These are phyloP conservation scores for Coniella vitis DNA, from an alignment of 2,329 filamentous ascomycete genomes.

Conservation along the genomic window DNA sequence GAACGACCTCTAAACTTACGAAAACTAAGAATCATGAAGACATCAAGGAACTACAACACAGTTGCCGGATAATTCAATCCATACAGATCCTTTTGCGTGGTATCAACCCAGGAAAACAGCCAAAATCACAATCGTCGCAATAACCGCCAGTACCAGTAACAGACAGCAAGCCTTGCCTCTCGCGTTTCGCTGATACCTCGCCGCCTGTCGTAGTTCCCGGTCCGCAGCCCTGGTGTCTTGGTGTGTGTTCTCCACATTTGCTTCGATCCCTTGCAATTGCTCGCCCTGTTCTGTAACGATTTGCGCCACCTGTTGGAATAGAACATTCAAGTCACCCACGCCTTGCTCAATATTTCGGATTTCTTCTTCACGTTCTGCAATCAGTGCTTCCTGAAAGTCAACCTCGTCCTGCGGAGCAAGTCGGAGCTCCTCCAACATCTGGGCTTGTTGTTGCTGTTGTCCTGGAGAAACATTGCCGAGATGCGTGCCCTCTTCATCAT, in stretches of 20 bases:
- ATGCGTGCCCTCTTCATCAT: slow-evolving; percentile 43
- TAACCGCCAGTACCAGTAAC: slow-evolving; percentile 79
- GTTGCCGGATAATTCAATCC: not conserved
- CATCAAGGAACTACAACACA: not conserved
- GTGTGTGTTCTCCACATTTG: slow-evolving; percentile 78
- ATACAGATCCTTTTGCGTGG: not conserved
- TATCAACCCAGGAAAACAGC: slow-evolving; percentile 69
- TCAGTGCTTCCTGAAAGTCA: slow-evolving; percentile 93
- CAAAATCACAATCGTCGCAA: slow-evolving; percentile 81
- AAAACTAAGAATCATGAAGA: not conserved
- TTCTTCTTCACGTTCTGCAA: slow-evolving; percentile 92
- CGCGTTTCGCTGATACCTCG: slow-evolving; percentile 89
- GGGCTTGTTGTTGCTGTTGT: slow-evolving; percentile 50
- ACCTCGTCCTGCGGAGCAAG: slow-evolving; percentile 90
- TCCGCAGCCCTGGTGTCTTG: slow-evolving; percentile 81
- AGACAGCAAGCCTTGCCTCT: slow-evolving; percentile 92
- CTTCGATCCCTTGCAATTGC: slow-evolving; percentile 76
- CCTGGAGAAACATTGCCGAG: slow-evolving; percentile 25
- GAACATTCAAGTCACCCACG: slow-evolving; percentile 89
- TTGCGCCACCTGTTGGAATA: slow-evolving; percentile 96
- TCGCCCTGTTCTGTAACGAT: slow-evolving; percentile 94
- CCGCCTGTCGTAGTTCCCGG: slow-evolving; percentile 75
- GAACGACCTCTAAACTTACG: too few relatives aligned
- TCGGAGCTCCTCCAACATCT: slow-evolving; percentile 69
- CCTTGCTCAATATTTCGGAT: slow-evolving; percentile 97